Base-by-base conservation (phyloP, 2,329 filamentous ascomycete genomes). In the Botrytis fabae region DNA sequence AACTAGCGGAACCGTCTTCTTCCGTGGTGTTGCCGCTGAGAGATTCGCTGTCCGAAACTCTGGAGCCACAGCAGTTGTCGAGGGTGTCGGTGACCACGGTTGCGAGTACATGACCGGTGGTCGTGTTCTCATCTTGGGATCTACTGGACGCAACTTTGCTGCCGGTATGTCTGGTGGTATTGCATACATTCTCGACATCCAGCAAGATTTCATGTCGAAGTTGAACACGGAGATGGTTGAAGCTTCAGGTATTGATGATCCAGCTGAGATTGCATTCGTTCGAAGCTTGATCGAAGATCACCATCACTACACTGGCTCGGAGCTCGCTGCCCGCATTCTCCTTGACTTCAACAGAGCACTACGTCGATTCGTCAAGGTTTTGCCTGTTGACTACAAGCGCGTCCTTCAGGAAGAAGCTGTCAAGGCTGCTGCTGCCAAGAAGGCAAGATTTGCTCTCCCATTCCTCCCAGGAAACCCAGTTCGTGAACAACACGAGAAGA, bases 81-180 rank as follows among this genome's bases (percentile, higher is more conserved):
- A 98, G 84, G 95, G 95, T 84, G 89, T 97, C 77, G 95, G 95
- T 86, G 95, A 98, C 83, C 95, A 98, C 82, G 93, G 94, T 75
- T 98, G 95, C 81, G 95, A 98, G 87, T 98, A 98, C 88, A 98
- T 98, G 95, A 98, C 95, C 80, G 95, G 95, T 82, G 95, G 95
- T 81, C 93, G 95, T 81, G 87, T 98, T 69, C 85, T 98, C 76
- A 88, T 97, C 80, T 88, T 98, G 65, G 95, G 95, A 73, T 90
- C 89, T 79, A 97, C 94, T 81, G 95, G 95, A 63, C 95, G 95
- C 79, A 98, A 98, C 87, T 98, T 98, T 81, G 95, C 95, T 79
- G 95, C 95, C 75, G 95, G 95, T 87, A 98, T 98, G 95, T 98
- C 95, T 80, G 95, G 95, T 81, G 95, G 95, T 86, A 98, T 98